Evolutionary conservation across 805 yeast species (phyloP).

Genomic region (Barnettozyma sp.): DNA sequence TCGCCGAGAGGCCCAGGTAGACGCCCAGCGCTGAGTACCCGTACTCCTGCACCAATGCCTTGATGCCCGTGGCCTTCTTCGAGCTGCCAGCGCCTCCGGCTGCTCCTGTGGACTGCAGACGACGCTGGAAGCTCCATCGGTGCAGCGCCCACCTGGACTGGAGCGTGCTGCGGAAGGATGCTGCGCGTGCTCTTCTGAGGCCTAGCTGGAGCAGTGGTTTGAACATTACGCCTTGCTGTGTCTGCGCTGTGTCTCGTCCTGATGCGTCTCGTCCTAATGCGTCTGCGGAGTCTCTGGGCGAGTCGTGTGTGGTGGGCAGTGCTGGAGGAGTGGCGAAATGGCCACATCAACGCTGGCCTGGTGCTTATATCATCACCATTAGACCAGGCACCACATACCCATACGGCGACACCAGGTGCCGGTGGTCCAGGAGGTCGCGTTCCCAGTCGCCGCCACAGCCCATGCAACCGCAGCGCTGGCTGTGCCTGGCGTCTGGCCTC

Average conservation of each 20-base stretch:
- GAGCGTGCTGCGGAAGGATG: slow-evolving; percentile 1
- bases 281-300: no score
- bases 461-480: no score
- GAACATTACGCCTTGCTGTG: slow-evolving; percentile 3
- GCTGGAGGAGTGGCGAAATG: no score
- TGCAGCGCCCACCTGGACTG: slow-evolving; percentile 10
- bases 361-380: no score
- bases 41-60: slow-evolving; percentile 70
- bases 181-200: slow-evolving; percentile 3
- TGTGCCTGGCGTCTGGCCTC: no score
- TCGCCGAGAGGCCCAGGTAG: slow-evolving; percentile 59
- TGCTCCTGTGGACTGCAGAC: slow-evolving; percentile 11
- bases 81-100: neutral
- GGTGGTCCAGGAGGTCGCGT: no score
- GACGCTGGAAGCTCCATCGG: slow-evolving; percentile 7
- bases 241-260: neutral
- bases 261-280: no score
- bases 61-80: slow-evolving; percentile 29
- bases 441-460: no score
- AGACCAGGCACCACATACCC: no score
- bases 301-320: no score
- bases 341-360: no score
- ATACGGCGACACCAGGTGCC: no score
- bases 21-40: slow-evolving; percentile 90
- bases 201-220: slow-evolving; percentile 5